These are phyloP conservation scores for Suillus plorans DNA, from an alignment of 768 basidiomycete genomes.

Conservation along the genomic window DNA sequence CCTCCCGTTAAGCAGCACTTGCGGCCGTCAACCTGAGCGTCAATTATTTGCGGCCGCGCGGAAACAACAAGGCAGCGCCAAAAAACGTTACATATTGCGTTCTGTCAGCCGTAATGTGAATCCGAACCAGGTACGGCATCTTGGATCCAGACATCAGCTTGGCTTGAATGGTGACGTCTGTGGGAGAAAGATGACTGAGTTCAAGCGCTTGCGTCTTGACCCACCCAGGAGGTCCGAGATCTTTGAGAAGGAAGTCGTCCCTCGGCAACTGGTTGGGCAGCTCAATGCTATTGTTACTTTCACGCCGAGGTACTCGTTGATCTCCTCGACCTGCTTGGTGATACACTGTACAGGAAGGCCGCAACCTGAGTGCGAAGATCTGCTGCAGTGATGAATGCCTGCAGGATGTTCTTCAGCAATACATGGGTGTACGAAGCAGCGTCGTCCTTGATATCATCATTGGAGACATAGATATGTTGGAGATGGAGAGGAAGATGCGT, in stretches of 20 bases:
- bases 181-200: slow-evolving; percentile 87
- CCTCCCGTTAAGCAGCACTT: slow-evolving; percentile 1
- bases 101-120: not conserved
- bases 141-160: slow-evolving; percentile 84
- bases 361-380: slow-evolving; percentile 97
- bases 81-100: slow-evolving; percentile 2
- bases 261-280: slow-evolving; percentile 89
- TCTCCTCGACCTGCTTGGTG: slow-evolving; percentile 97
- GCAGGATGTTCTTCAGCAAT: slow-evolving; percentile 93
- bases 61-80: slow-evolving; percentile 5
- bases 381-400: slow-evolving; percentile 88
- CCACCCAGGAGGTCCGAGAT: slow-evolving; percentile 94
- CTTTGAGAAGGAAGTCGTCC: slow-evolving; percentile 93
- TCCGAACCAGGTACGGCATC: slow-evolving; percentile 1
- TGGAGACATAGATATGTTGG: too few relatives aligned
- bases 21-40: slow-evolving; percentile 1
- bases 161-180: slow-evolving; percentile 91
- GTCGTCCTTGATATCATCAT: slow-evolving; percentile 99
- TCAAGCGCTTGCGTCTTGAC: slow-evolving; percentile 96
- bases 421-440: slow-evolving; percentile 94
- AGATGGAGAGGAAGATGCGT: slow-evolving; percentile 94
- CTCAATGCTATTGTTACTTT: slow-evolving; percentile 93
- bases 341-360: slow-evolving; percentile 89
- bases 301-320: slow-evolving; percentile 99
- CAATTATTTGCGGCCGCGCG: slow-evolving; percentile 1